Conservation (phyloP, 495 filamentous ascomycete species). For the Talaromyces trachyspermus region DNA sequence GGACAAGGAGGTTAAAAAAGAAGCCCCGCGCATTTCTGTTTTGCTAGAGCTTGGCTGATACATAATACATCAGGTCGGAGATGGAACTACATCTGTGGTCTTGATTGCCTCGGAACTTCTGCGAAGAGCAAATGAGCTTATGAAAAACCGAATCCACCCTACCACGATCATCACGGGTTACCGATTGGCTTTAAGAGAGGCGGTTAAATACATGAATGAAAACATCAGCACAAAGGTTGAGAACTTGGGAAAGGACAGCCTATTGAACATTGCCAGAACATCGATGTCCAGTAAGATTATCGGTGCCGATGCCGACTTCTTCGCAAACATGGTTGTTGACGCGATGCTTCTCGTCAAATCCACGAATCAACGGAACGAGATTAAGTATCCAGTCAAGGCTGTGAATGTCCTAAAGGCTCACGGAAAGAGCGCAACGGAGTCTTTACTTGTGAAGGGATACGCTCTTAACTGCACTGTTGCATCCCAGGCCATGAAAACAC, state of each 20-base stretch:
- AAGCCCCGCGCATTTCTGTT: too few relatives aligned
- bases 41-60: constrained; percentile 17
- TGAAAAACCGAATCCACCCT: constrained; percentile 99
- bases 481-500: constrained; percentile 95
- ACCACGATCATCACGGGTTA: constrained; percentile 99
- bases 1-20: constrained; percentile 97
- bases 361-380: constrained; percentile 79
- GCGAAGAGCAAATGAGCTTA: constrained; percentile 88
- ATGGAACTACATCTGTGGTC: constrained; percentile 97
- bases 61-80: constrained; percentile 55
- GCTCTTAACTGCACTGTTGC: constrained; percentile 98
- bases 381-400: constrained; percentile 97
- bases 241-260: constrained; percentile 75
- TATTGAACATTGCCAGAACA: constrained; percentile 94
- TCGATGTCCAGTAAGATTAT: constrained; percentile 99
- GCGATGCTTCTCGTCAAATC: constrained; percentile 94
- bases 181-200: constrained; percentile 88
- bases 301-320: constrained; percentile 92
- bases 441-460: constrained; percentile 89
- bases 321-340: constrained; percentile 92
- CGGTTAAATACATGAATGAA: constrained; percentile 97
- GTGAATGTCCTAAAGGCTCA: constrained; percentile 98
- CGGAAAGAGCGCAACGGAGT: constrained; percentile 85
- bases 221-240: constrained; percentile 95
- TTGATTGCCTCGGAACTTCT: constrained; percentile 95